Evolutionary conservation across 1,139 yeast genomes (phyloP), one percentile per base, ranked within the genome.

Genomic region (Pichia sp.): DNA sequence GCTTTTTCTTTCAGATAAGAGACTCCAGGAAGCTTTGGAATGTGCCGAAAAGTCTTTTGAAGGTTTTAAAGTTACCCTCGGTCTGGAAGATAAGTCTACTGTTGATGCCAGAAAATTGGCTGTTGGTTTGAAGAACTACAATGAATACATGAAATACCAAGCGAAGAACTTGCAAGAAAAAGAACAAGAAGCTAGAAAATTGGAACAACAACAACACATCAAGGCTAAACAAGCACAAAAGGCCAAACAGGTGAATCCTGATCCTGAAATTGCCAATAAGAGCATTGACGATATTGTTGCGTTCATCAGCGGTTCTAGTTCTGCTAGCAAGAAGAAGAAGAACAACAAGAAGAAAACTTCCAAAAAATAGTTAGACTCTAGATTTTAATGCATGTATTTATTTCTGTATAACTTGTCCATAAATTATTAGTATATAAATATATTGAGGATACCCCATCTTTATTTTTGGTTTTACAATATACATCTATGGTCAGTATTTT

Each of bases 241-340:
- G 60, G 70, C 70, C 55, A 72, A 72, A 57, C 59, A 64, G n/a
- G 64, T 63, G 11, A 65, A 70, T 47, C 71, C 81, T 13, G 74
- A 79, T 61, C 84, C 87, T 29, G 79, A 76, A 44, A 76, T 85
- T 60, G 84, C 85, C 13, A 71, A 73, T 51, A 76, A 82, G 67
- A 81, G 87, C 19, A 79, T 85, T 55, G 92, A 85, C 52, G 92
- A 85, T 57, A 80, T 86, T 59, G 74, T 85, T 71, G 76, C 76
- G 52, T 86, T 80, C 64, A 84, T 86, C 63, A 86, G 84, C 67
- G 88, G 87, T 49, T 66, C 65, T 15, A 63, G 63, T 50, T 63
- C 65, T 45, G 64, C 68, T 48, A 53, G 64, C 10, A 64, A 69
- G 47, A 54, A 64, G 32, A 67, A 67, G 53, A 64, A 62, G 44